Evolutionary conservation across 176 grass and related monocot genomes (phyloP), one percentile per base, ranked within the genome.

Genomic region (Pharus latifolius): DNA sequence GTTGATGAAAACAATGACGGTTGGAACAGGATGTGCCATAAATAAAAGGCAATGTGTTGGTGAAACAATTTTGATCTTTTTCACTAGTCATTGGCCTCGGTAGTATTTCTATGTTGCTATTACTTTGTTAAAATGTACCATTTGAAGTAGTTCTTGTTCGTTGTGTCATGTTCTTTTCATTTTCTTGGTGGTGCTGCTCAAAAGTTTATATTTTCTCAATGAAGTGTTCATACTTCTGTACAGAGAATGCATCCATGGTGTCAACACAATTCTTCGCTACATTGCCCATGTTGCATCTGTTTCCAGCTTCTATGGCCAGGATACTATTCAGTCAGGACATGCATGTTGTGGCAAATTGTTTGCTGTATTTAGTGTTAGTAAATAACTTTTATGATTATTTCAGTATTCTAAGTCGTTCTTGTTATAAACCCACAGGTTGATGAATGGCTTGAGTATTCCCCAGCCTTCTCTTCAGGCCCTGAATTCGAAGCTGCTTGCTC

Each of bases 361-460:
- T 78, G 29, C 32, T 68, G 16, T 20, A 60, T 4, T 10, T 59
- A n/a, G 44, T 71, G 10, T 25, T 41, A 23, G 14, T 28, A 60
- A 48, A 32, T 25, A 53, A 65, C 14, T 38, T 49, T 48, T 18
- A 43, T 62, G 56, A 46, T 75, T 65, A 12, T 13, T 4, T 44
- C 40, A 20, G 9, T 18, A 57, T 63, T 29, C 54, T 20, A 61
- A 68, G 42, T 28, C 78, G 19, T 12, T 88, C 12, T 28, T 81
- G 10, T 71, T 26, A 10, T 28, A 17, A 29, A 60, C 62, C n/a
- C 80, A 53, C 77, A 98, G 94, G 78, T 98, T 76, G 89, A 90
- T 57, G 78, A 98, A 72, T 98, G 94, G 84, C 80, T 98, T 2
- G 86, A 93, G 24, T 90, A 88, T 64, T 81, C 78, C 13, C 75